phyloP scores from a whole-genome alignment of 2,329 filamentous ascomycete genomes.

The Alternaria gansuensis region DNA sequence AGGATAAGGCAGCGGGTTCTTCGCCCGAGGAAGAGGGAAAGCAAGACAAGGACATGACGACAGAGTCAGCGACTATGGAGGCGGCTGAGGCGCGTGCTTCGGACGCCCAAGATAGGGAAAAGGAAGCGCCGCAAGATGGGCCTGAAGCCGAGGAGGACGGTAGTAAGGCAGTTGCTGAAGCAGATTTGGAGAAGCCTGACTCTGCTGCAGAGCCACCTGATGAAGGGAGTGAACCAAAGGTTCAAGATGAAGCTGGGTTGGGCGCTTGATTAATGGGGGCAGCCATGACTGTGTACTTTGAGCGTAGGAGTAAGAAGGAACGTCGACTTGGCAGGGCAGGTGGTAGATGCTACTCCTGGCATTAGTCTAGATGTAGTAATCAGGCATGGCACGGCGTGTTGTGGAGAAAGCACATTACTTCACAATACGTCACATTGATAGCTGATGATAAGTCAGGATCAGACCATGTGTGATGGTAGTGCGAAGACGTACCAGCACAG shows the following conservation, averaged over 20 bases:
- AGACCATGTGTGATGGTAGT: background rate
- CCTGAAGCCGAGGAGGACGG: slow-evolving; percentile 10
- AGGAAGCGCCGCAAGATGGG: slow-evolving; percentile 14
- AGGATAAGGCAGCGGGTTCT: slow-evolving; percentile 24
- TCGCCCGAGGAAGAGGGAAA: slow-evolving; percentile 22
- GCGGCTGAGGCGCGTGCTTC: slow-evolving; percentile 11
- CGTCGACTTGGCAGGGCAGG: slow-evolving; percentile 5
- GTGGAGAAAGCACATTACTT: background rate
- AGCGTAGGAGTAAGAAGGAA: slow-evolving; percentile 2
- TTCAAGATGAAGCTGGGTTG: slow-evolving; percentile 11
- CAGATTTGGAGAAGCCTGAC: slow-evolving; percentile 25
- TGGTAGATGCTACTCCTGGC: background rate
- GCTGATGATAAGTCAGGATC: background rate
- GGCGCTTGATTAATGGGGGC: background rate
- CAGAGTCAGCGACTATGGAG: slow-evolving; percentile 17
- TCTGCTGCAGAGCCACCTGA: slow-evolving; percentile 17
- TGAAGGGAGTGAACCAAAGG: slow-evolving; percentile 21
- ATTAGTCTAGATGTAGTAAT: slow-evolving; percentile 6
- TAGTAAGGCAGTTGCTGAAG: slow-evolving; percentile 4
- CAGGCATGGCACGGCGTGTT: too few species aligned
- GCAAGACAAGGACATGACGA: slow-evolving; percentile 12
- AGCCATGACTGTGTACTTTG: slow-evolving; percentile 14
- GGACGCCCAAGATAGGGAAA: slow-evolving; percentile 6
- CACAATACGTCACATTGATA: background rate
- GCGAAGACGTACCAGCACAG: slow-evolving; percentile 1